Evolutionary conservation across 2,329 filamentous ascomycete species (phyloP).

Genomic region (Cladosporium colombiae): DNA sequence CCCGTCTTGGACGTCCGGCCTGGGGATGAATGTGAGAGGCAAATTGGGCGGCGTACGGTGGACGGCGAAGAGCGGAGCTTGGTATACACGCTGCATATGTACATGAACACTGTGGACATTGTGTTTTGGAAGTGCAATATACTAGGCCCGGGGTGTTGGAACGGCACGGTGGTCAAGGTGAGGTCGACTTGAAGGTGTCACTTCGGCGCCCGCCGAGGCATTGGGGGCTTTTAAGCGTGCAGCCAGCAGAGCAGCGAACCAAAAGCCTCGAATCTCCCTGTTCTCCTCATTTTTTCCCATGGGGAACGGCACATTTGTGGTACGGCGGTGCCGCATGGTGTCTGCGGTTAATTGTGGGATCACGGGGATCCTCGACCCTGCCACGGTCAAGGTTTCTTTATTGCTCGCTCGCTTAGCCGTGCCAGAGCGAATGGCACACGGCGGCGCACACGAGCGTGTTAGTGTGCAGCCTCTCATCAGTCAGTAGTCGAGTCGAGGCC

Average conservation of each 20-base stretch:
- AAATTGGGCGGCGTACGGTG: neutral
- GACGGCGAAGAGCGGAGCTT: neutral
- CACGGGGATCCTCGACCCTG: conserved; percentile 1
- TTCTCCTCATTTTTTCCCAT: conserved; percentile 14
- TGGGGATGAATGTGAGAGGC: conserved; percentile 15
- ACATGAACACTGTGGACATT: neutral
- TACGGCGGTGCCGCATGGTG: conserved; percentile 1
- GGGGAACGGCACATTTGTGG: conserved; percentile 10
- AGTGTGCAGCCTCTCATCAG: neutral
- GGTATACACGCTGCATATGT: neutral
- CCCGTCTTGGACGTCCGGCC: conserved; percentile 13
- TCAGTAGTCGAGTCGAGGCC: conserved; percentile 11
- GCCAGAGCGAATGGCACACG: conserved; percentile 14
- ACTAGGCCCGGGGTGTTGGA: neutral
- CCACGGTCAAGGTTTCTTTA: conserved; percentile 8
- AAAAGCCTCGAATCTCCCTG: neutral
- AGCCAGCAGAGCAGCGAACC: neutral
- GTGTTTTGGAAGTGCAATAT: neutral
- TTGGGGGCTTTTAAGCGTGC: neutral
- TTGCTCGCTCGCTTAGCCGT: conserved; percentile 15
- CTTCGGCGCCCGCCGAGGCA: neutral
- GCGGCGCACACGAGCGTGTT: conserved; percentile 2
- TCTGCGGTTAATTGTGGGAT: conserved; percentile 19
- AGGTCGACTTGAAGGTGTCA: neutral
- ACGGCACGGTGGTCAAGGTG: neutral